These are phyloP conservation scores for Boletus speciosus DNA, from an alignment of 768 basidiomycete species.

Conservation along the genomic window DNA sequence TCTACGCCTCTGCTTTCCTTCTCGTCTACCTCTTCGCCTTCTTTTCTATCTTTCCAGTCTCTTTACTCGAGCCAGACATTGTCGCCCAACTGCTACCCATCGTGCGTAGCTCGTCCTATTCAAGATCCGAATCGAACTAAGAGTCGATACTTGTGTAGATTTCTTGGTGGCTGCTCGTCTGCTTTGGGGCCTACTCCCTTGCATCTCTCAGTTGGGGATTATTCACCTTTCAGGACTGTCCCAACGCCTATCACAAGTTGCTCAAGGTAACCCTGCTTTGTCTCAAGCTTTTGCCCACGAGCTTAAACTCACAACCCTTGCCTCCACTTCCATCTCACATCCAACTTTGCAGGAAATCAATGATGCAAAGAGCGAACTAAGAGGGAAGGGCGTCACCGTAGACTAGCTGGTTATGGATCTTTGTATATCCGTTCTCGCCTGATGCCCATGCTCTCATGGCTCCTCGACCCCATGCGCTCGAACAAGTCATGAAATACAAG, in stretches of 20 bases:
- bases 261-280: constrained; percentile 39
- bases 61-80: too few relatives aligned
- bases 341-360: constrained; percentile 52
- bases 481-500: too few relatives aligned
- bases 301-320: too few relatives aligned
- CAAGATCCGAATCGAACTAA: neutral
- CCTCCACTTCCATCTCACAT: neutral
- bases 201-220: constrained; percentile 75
- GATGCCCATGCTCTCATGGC: too few relatives aligned
- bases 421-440: neutral
- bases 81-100: constrained; percentile 9
- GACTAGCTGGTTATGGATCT: constrained; percentile 34
- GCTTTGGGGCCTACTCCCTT: constrained; percentile 77
- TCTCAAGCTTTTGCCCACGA: neutral
- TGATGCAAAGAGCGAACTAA: constrained; percentile 53
- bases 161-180: constrained; percentile 79
- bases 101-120: constrained; percentile 2
- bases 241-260: constrained; percentile 73
- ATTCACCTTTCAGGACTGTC: constrained; percentile 71
- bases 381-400: constrained; percentile 57
- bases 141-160: constrained; percentile 41
- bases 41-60: too few relatives aligned
- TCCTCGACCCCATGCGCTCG: too few relatives aligned
- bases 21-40: too few relatives aligned
- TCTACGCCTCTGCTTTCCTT: too few relatives aligned